Conservation (phyloP, 2,329 filamentous ascomycete species). For the Exophiala oligosperma region DNA sequence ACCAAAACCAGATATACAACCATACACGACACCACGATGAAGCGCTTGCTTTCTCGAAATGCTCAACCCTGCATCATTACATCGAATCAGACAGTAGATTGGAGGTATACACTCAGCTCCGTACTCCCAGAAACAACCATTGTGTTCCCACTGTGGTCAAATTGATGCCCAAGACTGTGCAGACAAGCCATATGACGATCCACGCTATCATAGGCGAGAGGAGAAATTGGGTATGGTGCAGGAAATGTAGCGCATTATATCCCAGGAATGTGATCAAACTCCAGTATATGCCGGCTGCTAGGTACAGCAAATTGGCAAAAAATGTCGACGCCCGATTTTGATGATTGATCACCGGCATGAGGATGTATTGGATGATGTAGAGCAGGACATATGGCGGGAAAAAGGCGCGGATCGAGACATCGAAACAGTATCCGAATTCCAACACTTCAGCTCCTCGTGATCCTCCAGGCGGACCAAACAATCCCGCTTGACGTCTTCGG, state of each 20-base stretch:
- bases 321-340: slow-evolving; percentile 50
- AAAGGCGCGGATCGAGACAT: slow-evolving; percentile 67
- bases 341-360: slow-evolving; percentile 59
- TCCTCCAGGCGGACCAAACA: slow-evolving; percentile 57
- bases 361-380: slow-evolving; percentile 66
- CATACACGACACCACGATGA: too few species aligned
- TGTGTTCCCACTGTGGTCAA: slow-evolving; percentile 46
- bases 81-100: neutral
- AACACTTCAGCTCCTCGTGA: slow-evolving; percentile 53
- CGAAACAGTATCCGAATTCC: slow-evolving; percentile 72
- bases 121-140: slow-evolving; percentile 46
- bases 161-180: slow-evolving; percentile 48
- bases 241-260: slow-evolving; percentile 67
- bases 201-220: slow-evolving; percentile 62
- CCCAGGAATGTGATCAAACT: slow-evolving; percentile 68
- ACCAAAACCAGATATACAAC: too few species aligned
- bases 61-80: neutral
- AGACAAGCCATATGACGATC: slow-evolving; percentile 59
- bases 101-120: slow-evolving; percentile 19
- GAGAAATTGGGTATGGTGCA: slow-evolving; percentile 66
- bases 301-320: slow-evolving; percentile 65
- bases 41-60: too few species aligned
- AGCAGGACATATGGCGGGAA: slow-evolving; percentile 68
- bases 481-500: slow-evolving; percentile 51
- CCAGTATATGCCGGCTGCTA: slow-evolving; percentile 66